Evolutionary conservation across 2,329 filamentous ascomycete genomes (phyloP), one percentile per base, ranked within the genome.

Genomic region (Acarospora socialis): DNA sequence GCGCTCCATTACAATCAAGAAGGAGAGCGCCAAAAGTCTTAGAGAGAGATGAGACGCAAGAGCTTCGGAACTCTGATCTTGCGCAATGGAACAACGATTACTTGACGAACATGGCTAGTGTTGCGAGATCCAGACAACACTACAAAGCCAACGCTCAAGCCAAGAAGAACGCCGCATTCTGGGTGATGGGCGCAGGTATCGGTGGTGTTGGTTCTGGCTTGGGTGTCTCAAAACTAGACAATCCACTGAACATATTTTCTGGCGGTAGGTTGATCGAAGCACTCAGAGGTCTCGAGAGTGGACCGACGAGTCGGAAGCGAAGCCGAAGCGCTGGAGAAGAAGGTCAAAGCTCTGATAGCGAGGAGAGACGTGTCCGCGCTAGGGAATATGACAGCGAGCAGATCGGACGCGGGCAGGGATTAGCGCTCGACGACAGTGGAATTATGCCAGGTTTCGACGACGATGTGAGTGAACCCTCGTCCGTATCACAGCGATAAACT

Each of bases 151-250:
- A 51, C 8, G 48, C 52, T 0, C 55, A 65, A 24, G 70, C 73
- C 2, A 78, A 70, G 52, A 70, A 66, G 46, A 77, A 77, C 36
- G 76, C 74, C 0, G 61, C 63, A 7, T 62, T 66, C 43, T 78
- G 69, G 59, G 62, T 79, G 3, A 62, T 68, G 37, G 69, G 67
- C 4, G 48, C 56, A 28, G 72, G 73, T 5, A 56, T 77, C 27
- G 69, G 66, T 24, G 60, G 60, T 24, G 59, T 74, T 5, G 69
- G 68, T 7, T 34, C 51, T 4, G 59, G 57, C 3, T 41, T 68
- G 8, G 61, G 61, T 4, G 46, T 52, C 7, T 49, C 53, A 3
- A 49, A 46, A n/a, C 45, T 54, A 21, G 38, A 47, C 5, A 62
- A 64, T 36, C 71, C 73, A 4, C 57, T 79, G n/a, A 54, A 57